Conservation (phyloP, 2,329 filamentous ascomycete species). For the Epichloe coenophiala region DNA sequence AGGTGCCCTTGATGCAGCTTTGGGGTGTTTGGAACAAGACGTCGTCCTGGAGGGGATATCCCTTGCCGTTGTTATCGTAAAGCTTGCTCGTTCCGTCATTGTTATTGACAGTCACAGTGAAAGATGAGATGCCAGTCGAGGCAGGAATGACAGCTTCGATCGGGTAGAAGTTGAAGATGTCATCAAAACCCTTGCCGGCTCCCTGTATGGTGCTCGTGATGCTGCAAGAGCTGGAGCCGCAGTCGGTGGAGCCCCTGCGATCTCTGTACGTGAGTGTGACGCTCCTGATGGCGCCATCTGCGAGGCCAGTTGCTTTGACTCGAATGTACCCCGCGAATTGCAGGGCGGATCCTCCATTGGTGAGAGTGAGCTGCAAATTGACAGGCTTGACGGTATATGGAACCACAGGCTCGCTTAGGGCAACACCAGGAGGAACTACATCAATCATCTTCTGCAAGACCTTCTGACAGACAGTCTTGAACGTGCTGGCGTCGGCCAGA, state of each 20-base stretch:
- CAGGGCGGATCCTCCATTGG: slow-evolving; percentile 32
- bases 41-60: slow-evolving; percentile 40
- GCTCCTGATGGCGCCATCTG: slow-evolving; percentile 27
- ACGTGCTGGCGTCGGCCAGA: slow-evolving; percentile 30
- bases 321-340: slow-evolving; percentile 42
- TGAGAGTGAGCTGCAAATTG: slow-evolving; percentile 39
- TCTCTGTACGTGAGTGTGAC: slow-evolving; percentile 43
- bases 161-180: slow-evolving; percentile 43
- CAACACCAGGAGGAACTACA: slow-evolving; percentile 37
- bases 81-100: slow-evolving; percentile 30
- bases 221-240: slow-evolving; percentile 28
- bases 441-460: slow-evolving; percentile 49
- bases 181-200: slow-evolving; percentile 42
- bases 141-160: slow-evolving; percentile 37
- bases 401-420: slow-evolving; percentile 35
- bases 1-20: slow-evolving; percentile 36
- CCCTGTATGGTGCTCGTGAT: slow-evolving; percentile 33
- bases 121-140: slow-evolving; percentile 46
- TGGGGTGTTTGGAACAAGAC: slow-evolving; percentile 42
- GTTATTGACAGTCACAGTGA: slow-evolving; percentile 38
- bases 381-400: slow-evolving; percentile 49
- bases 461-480: slow-evolving; percentile 32
- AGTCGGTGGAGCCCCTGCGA: slow-evolving; percentile 33
- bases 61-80: slow-evolving; percentile 44
- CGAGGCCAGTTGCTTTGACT: slow-evolving; percentile 37